These are phyloP conservation scores for Orbilia blumenaviensis DNA, from an alignment of 2,329 filamentous ascomycete species.

Conservation along the genomic window DNA sequence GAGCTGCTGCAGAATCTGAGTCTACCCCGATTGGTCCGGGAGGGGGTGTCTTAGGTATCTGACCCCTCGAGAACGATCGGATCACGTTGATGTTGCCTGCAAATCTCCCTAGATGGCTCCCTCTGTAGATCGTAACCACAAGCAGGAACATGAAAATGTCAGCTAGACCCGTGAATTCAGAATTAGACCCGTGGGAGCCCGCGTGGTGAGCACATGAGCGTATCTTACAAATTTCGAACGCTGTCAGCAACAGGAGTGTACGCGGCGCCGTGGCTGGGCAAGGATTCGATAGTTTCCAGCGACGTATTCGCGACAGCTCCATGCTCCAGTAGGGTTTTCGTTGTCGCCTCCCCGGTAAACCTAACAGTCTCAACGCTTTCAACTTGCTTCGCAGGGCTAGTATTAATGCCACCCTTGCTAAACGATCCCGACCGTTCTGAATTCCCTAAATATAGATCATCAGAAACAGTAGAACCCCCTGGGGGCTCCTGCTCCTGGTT, in stretches of 20 bases:
- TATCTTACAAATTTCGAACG: slow-evolving; percentile 46
- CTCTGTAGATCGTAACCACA: background rate
- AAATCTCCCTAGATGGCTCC: slow-evolving; percentile 44
- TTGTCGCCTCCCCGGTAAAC: background rate
- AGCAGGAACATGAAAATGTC: background rate
- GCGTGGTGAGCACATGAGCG: background rate
- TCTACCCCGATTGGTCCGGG: background rate
- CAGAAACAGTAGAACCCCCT: background rate
- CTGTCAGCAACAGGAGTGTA: slow-evolving; percentile 45
- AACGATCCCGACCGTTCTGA: background rate
- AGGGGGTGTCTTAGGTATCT: slow-evolving; percentile 24
- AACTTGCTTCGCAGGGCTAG: background rate
- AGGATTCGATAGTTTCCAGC: background rate
- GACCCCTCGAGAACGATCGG: slow-evolving; percentile 38
- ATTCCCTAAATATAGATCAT: background rate
- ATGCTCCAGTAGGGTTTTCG: background rate
- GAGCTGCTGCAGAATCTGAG: background rate
- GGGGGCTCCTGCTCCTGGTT: slow-evolving; percentile 61
- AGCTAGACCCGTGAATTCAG: background rate
- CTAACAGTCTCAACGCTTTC: background rate
- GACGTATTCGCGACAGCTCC: background rate
- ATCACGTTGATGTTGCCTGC: slow-evolving; percentile 53
- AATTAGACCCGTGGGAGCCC: background rate
- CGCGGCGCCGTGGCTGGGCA: background rate
- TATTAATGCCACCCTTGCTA: background rate